Conservation (phyloP, 2,329 filamentous ascomycete genomes). For the Trichoderma cornu-damae region DNA sequence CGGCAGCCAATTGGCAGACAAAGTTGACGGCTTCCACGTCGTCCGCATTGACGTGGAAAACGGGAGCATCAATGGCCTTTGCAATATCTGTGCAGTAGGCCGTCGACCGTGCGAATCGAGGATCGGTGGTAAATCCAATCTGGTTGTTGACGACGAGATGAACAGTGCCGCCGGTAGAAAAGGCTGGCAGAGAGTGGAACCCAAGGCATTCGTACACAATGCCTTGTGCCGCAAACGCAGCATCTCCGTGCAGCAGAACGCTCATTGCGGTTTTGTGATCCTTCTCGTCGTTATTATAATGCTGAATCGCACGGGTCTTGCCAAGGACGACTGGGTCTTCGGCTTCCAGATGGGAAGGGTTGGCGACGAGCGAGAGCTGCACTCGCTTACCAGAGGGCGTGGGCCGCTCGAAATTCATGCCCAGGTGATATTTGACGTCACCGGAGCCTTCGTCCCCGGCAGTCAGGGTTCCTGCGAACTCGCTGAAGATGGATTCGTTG, state of each 20-base stretch:
- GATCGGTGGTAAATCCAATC: conserved; percentile 98
- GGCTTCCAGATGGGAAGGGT: conserved; percentile 95
- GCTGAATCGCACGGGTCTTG: conserved; percentile 95
- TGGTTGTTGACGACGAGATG: conserved; percentile 99
- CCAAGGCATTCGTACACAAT: conserved; percentile 98
- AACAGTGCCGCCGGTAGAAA: conserved; percentile 95
- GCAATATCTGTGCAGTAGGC: conserved; percentile 99
- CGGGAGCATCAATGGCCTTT: conserved; percentile 95
- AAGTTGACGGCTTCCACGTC: conserved; percentile 98
- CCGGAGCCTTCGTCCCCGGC: conserved; percentile 93
- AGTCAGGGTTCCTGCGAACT: conserved; percentile 84
- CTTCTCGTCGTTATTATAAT: conserved; percentile 97
- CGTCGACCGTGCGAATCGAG: conserved; percentile 92
- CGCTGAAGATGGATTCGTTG: conserved; percentile 99
- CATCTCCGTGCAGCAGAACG: conserved; percentile 93
- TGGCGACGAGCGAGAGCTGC: conserved; percentile 97
- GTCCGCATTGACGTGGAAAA: conserved; percentile 99
- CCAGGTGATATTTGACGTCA: conserved; percentile 98
- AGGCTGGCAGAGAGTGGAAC: conserved; percentile 91
- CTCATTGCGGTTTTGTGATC: conserved; percentile 88
- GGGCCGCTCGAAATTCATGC: conserved; percentile 99
- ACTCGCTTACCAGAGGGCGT: conserved; percentile 98
- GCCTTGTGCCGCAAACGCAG: conserved; percentile 93
- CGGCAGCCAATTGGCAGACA: conserved; percentile 91
- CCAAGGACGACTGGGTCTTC: conserved; percentile 97